A percentile compares a stretch with the other conserved stretches of the same genome.
phyloP scores from a whole-genome alignment of 495 filamentous ascomycete genomes.

The Penicillium parvum region DNA sequence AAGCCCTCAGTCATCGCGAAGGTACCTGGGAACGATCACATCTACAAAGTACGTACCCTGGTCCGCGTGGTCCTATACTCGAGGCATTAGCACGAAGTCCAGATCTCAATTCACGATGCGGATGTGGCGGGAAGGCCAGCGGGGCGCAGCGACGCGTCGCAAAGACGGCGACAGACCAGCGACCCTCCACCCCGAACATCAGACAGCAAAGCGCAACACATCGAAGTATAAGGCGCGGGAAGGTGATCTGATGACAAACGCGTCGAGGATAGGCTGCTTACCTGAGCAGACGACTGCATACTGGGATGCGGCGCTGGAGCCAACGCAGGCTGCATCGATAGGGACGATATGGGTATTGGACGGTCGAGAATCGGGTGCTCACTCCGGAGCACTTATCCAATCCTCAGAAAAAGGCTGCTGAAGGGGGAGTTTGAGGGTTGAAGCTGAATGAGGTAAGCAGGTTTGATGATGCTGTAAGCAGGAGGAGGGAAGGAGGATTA shows the following conservation, averaged over 20 bases:
- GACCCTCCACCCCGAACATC: slow-evolving; percentile 1
- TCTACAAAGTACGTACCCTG: slow-evolving; percentile 42
- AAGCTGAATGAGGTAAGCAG: slow-evolving; percentile 44
- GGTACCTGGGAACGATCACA: neutral
- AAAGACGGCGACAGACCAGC: slow-evolving; percentile 1
- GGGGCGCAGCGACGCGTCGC: slow-evolving; percentile 14
- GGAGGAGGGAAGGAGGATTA: slow-evolving; percentile 21
- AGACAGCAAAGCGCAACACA: slow-evolving; percentile 6
- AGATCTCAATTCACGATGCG: neutral
- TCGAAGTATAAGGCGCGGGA: slow-evolving; percentile 23
- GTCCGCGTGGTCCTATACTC: slow-evolving; percentile 46
- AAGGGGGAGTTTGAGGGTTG: slow-evolving; percentile 12
- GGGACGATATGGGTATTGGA: neutral
- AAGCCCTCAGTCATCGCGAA: neutral
- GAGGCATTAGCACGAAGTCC: slow-evolving; percentile 11
- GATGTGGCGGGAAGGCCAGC: slow-evolving; percentile 5
- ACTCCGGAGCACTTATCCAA: slow-evolving; percentile 4
- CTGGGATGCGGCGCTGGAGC: slow-evolving; percentile 55
- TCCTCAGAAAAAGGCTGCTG: slow-evolving; percentile 8
- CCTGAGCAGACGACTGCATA: slow-evolving; percentile 53
- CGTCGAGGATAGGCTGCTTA: slow-evolving; percentile 41
- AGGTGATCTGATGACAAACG: slow-evolving; percentile 45
- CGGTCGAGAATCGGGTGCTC: slow-evolving; percentile 2
- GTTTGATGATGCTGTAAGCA: slow-evolving; percentile 27
- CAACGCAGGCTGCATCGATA: slow-evolving; percentile 52